Conservation (phyloP, 2,329 filamentous ascomycete species). For the Penicillium brevicompactum region DNA sequence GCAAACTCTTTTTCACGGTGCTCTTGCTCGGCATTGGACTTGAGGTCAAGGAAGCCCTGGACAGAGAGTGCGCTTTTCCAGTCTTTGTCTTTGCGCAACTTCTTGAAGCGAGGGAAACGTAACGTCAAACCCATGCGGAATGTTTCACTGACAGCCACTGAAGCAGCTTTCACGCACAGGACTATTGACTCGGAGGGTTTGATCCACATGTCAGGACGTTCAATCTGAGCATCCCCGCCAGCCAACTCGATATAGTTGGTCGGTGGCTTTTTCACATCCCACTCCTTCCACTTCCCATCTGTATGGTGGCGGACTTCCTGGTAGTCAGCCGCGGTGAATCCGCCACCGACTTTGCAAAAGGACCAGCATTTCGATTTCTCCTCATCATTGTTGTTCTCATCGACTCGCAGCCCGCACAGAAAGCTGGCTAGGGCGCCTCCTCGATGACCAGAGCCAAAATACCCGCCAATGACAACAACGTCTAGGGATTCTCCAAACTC, state of each 20-base stretch:
- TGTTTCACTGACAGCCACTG: constrained; percentile 71
- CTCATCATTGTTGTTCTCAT: constrained; percentile 59
- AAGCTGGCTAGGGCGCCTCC: constrained; percentile 84
- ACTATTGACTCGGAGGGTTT: constrained; percentile 85
- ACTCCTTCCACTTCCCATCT: constrained; percentile 87
- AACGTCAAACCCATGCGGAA: constrained; percentile 78
- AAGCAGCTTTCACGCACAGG: constrained; percentile 84
- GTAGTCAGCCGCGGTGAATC: constrained; percentile 83
- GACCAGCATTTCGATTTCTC: constrained; percentile 79
- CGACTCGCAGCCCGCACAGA: constrained; percentile 80
- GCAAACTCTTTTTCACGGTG: constrained; percentile 73
- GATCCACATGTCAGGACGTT: constrained; percentile 91
- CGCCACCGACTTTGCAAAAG: constrained; percentile 98
- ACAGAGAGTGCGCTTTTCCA: constrained; percentile 81
- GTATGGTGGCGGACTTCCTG: constrained; percentile 78
- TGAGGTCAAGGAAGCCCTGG: constrained; percentile 74
- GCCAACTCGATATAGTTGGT: constrained; percentile 77
- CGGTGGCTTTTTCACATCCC: constrained; percentile 77
- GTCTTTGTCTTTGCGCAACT: constrained; percentile 75
- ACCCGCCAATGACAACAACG: constrained; percentile 85
- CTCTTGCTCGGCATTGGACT: constrained; percentile 69
- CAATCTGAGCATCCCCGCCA: constrained; percentile 72
- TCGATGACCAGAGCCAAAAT: constrained; percentile 83
- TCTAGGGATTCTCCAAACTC: constrained; percentile 94
- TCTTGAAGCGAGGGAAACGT: constrained; percentile 87